Evolutionary conservation across 495 filamentous ascomycete genomes (phyloP), one percentile per base, ranked within the genome.

Genomic region (Penicillium roqueforti): DNA sequence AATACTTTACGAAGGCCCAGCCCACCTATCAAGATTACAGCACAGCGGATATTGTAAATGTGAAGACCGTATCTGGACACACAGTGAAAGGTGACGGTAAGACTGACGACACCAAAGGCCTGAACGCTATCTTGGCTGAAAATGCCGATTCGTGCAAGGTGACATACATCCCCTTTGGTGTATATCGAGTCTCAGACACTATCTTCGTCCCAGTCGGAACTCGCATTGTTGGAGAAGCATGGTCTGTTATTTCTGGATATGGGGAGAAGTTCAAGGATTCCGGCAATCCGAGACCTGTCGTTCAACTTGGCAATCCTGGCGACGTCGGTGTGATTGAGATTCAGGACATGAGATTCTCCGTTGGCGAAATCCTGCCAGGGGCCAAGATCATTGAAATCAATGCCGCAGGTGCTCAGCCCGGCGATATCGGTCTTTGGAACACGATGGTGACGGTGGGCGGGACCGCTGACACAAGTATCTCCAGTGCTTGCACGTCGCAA

Each of bases 351-450:
- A 60, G 77, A 3, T 74, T 84, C 53, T 75, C 80, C 11, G 76
- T 78, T 11, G 71, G 67, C 2, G 79, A 79, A 32, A 58, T 76
- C 6, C 70, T 80, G 0, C 77, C 77, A 0, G 82, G 82, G 0
- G 69, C 71, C 9, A 79, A 75, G 37, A 34, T 81, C 11, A 49
- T 83, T 25, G 62, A 73, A 41, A 71, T 84, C 51, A 79, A 82
- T 58, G 72, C 77, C 20, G 77, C 74, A 0, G 82, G 79, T 1
- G 41, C 47, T 6, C 54, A 63, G 8, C 78, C 78, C 0, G 83
- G 83, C 4, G 77, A 83, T 29, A 80, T 83, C n/a, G 79, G 71
- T 3, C 55, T 85, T 19, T 84, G 80, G 80, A 81, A 83, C 59
- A 68, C 71, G 8, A 71, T 81, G 31, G 70, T 81, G 47, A 73